Evolutionary conservation across 257 asterid species (phyloP), one percentile per base, ranked within the genome.

Genomic region (Scutellaria minor): DNA sequence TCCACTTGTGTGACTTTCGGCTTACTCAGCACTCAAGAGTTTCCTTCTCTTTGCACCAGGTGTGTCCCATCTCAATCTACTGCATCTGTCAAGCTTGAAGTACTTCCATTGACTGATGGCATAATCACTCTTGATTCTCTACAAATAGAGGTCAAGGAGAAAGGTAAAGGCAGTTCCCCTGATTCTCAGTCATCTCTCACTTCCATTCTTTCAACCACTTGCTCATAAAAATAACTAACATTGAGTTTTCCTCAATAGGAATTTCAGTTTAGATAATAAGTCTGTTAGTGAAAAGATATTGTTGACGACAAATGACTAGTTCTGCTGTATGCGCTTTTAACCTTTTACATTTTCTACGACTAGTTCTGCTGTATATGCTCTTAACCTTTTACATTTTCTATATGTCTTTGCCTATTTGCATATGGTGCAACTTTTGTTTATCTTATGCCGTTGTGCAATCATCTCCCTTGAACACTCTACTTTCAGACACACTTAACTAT

Each of bases 101-200:
- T 95, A 50, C 98, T 95, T 56, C 99, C 99, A 27, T 70, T 95
- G 83, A 95, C 96, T 7, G 99, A 95, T 85, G 99, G 96, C 65
- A 95, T 92, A 76, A 92, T 95, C 82, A 86, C 98, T 45, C 97
- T 95, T 46, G 98, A 95, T 86, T 92, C 99, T 81, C 89, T 95
- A 71, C 90, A 83, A 78, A 85, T 95, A 51, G 92, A 85, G 82
- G 94, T 88, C 12, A 88, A 83, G 79, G 97, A 92, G 82, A 95
- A 89, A 92, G 98, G 99, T 88, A 85, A 64, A 41, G 0, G 47
- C 53, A 44, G 64, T 31, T 60, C 47, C 71, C 66, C 6, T 67
- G 62, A 52, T 76, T 57, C 70, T 60, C 62, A 3, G 50, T 74
- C 54, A 47, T 64, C 54, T 79, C 66, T 68, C 13, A 35, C 59